Evolutionary conservation across 192 early-diverging fungal species (phyloP).

Genomic region (Endogone sp.): DNA sequence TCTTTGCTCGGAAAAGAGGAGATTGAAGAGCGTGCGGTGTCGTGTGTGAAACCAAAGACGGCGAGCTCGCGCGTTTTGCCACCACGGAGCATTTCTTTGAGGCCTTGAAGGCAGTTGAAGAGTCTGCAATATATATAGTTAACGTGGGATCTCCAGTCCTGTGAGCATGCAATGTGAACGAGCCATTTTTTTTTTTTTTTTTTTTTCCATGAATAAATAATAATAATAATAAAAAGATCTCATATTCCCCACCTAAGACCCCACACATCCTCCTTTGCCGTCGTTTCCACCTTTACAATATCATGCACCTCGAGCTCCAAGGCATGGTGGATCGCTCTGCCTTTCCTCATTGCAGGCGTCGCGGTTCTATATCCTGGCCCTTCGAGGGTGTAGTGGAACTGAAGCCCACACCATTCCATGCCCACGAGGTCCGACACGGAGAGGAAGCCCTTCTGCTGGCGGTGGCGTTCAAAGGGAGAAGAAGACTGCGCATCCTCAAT

Average conservation of each 20-base stretch:
- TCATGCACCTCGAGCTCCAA: slow-evolving; percentile 1
- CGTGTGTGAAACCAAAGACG: slow-evolving; percentile 1
- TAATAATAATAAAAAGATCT: too few species aligned
- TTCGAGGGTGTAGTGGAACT: slow-evolving; percentile 5
- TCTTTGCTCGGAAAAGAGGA: not conserved
- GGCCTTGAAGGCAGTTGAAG: not conserved
- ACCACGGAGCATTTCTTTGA: not conserved
- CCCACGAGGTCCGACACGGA: not conserved
- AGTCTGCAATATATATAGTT: too few species aligned
- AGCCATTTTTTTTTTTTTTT: too few species aligned
- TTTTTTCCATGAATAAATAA: too few species aligned
- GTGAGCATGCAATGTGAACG: too few species aligned
- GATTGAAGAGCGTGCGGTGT: not conserved
- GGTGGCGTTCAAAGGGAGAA: not conserved
- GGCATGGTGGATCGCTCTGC: not conserved
- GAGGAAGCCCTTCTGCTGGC: not conserved
- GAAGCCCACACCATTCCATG: slow-evolving; percentile 3
- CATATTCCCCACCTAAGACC: not conserved
- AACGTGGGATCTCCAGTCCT: too few species aligned
- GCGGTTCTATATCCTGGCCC: not conserved
- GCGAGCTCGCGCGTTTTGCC: slow-evolving; percentile 2
- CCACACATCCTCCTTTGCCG: not conserved
- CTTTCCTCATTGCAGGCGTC: not conserved
- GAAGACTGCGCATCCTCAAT: not conserved
- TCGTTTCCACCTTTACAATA: not conserved